Conservation (phyloP, 2,329 filamentous ascomycete genomes). For the Pezicula rhizophila region DNA sequence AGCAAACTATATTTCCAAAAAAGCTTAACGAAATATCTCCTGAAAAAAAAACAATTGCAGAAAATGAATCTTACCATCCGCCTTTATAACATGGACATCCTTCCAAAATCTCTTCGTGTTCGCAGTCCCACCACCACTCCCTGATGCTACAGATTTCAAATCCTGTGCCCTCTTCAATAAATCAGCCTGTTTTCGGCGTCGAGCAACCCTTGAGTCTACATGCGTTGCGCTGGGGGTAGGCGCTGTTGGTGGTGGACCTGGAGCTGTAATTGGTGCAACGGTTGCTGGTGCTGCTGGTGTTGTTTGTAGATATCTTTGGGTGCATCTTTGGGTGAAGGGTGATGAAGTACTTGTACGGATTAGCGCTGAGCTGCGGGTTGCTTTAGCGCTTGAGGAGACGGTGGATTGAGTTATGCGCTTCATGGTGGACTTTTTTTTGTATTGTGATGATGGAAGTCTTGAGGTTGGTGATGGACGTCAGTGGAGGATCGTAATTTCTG, state of each 20-base stretch:
- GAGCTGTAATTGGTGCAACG: conserved; percentile 42
- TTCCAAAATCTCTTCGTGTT: conserved; percentile 81
- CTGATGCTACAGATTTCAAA: conserved; percentile 32
- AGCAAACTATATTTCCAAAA: neutral
- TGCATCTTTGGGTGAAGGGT: conserved; percentile 10
- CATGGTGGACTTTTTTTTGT: conserved; percentile 9
- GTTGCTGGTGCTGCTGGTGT: conserved; percentile 20
- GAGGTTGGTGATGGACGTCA: conserved; percentile 5
- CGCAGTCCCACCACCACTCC: conserved; percentile 30
- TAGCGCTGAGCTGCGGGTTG: conserved; percentile 5
- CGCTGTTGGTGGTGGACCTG: conserved; percentile 53
- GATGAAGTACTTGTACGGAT: conserved; percentile 2
- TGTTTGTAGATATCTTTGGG: conserved; percentile 19
- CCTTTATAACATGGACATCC: conserved; percentile 65
- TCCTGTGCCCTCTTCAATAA: conserved; percentile 47
- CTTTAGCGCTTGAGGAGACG: conserved; percentile 4
- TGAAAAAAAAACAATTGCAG: neutral
- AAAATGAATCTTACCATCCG: conserved; percentile 45
- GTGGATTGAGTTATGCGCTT: conserved; percentile 23
- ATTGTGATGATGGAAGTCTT: conserved; percentile 6
- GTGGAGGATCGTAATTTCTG: too few relatives aligned
- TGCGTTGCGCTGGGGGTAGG: conserved; percentile 39
- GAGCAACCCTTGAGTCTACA: conserved; percentile 37
- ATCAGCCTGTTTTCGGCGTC: conserved; percentile 48
- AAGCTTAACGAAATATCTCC: neutral